phyloP scores from a whole-genome alignment of 441 rosid species.

The Syzygium syzygioides region DNA sequence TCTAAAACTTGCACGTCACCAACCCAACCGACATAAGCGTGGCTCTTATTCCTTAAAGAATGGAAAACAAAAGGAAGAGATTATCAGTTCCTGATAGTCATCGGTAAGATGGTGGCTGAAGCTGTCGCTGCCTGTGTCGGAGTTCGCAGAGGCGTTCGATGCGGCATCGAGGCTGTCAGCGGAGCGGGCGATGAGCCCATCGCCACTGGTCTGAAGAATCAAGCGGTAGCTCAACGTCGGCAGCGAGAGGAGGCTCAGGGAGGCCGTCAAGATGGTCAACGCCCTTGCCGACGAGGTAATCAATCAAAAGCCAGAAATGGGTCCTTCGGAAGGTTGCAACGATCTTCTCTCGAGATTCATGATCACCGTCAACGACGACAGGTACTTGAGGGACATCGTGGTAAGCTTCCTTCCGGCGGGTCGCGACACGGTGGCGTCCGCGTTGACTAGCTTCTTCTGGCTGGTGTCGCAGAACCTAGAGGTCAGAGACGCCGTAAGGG shows the following conservation, averaged over 20 bases:
- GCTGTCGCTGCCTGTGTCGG: slow-evolving; percentile 5
- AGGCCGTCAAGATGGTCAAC: slow-evolving; percentile 1
- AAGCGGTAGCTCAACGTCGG: slow-evolving; percentile 10
- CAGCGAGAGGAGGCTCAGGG: slow-evolving; percentile 5
- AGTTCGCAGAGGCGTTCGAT: slow-evolving; percentile 12
- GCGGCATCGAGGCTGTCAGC: slow-evolving; percentile 6
- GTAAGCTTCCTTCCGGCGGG: slow-evolving; percentile 55
- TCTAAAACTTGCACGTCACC: not conserved
- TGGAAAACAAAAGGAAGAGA: no score
- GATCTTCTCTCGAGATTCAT: slow-evolving; percentile 44
- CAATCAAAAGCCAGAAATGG: not conserved
- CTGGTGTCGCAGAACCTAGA: slow-evolving; percentile 31
- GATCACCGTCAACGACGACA: slow-evolving; percentile 36
- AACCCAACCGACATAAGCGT: not conserved
- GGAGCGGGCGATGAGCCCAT: slow-evolving; percentile 1
- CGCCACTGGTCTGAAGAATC: slow-evolving; percentile 9
- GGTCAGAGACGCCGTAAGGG: slow-evolving; percentile 35
- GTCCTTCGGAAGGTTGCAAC: not conserved
- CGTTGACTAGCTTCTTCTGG: slow-evolving; percentile 50
- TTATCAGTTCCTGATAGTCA: no score
- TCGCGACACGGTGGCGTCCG: slow-evolving; percentile 57
- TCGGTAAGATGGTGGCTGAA: not conserved
- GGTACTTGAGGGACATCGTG: slow-evolving; percentile 42
- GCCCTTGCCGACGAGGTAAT: not conserved
- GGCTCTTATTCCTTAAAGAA: not conserved